phyloP scores from a whole-genome alignment of 331 rosid species.

The Malus hybrid region DNA sequence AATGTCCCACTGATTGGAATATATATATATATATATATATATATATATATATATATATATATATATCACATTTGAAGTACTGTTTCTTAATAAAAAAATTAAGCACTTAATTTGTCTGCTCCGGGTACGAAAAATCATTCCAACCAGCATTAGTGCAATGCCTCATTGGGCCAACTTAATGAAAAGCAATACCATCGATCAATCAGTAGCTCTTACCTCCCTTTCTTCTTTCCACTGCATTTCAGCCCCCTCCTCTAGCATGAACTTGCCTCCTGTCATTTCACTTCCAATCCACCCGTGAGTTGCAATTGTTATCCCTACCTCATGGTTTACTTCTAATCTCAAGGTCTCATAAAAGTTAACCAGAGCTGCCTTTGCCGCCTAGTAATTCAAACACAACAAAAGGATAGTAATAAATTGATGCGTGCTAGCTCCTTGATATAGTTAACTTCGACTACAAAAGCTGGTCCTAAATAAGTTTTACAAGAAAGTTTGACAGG shows the following conservation, averaged over 20 bases:
- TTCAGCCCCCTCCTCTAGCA: slow-evolving; percentile 78
- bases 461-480: not conserved
- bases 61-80: not conserved
- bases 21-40: not conserved
- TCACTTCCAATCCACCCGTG: slow-evolving; percentile 87
- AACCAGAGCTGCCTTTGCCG: slow-evolving; percentile 74
- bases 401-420: not conserved
- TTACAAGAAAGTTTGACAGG: not conserved
- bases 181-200: not conserved
- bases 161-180: not conserved
- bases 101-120: not conserved
- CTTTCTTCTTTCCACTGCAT: slow-evolving; percentile 94
- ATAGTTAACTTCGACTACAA: not conserved
- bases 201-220: slow-evolving; percentile 33
- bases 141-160: not conserved
- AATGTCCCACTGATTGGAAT: too few relatives aligned
- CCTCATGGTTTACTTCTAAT: slow-evolving; percentile 68
- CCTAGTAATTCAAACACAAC: slow-evolving; percentile 30
- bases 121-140: not conserved
- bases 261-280: slow-evolving; percentile 75
- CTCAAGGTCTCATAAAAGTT: slow-evolving; percentile 83
- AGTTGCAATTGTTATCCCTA: slow-evolving; percentile 75
- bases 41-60: not conserved
- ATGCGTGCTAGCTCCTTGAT: not conserved
- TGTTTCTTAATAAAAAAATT: not conserved